Base-by-base conservation (phyloP, 441 rosid genomes). In the Viola pubescens region DNA sequence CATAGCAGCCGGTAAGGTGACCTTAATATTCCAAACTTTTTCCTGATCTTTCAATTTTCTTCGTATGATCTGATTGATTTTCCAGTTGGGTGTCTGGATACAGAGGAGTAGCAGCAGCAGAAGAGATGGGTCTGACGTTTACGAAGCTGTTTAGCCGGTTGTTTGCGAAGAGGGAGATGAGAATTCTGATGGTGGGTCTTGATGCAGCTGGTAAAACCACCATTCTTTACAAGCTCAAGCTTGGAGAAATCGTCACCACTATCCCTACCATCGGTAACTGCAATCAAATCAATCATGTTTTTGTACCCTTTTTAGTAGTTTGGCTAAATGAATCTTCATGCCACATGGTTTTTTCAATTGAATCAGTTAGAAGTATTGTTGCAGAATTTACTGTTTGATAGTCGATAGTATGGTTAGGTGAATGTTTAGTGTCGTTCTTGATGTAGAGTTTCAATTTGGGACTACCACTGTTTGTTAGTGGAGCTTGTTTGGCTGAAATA, bases 121-220 rank as follows among this genome's bases (percentile, higher is more conserved):
- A 13, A 54, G 13, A 55, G 52, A 87, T 87, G 95, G 91, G 95
- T 56, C 67, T 83, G 69, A 62, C 82, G 56, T 85, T 88, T 63
- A 79, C 86, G 0, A 87, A 87, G 79, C 86, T 87, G 10, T 87
- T 87, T 62, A 83, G 91, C 74, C 71, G 82, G 76, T 82, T 88
- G 37, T 88, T 88, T 70, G 95, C 92, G 52, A 88, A 85, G 83
- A 85, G 69, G 68, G 96, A 88, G 75, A 88, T 88, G 90, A 48
- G 96, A 51, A 88, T 88, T 79, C 80, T 88, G 76, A 88, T 88
- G 96, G 90, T 88, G 54, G 96, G 96, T 69, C 92, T 88, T 56
- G 95, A 85, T 73, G 92, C 96, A 14, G 90, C 92, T 69, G 96
- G 92, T 82, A 88, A 88, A 79, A 85, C 96, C 49, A 85, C 96